phyloP scores from a whole-genome alignment of 805 yeast species.

The Starmerella powellii region DNA sequence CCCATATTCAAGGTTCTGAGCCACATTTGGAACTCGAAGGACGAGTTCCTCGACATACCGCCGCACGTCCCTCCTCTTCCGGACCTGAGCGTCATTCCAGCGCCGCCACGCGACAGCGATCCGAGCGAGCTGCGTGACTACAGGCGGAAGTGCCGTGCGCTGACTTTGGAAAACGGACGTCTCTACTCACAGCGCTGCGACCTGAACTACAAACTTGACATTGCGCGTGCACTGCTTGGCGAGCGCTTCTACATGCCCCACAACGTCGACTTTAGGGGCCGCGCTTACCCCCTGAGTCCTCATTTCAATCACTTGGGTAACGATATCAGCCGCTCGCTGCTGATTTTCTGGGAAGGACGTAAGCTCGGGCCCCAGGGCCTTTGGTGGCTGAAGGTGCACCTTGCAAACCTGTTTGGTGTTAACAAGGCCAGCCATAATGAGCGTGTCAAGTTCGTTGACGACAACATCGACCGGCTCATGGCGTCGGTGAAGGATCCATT shows the following conservation, averaged over 20 bases:
- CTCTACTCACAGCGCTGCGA: constrained; percentile 85
- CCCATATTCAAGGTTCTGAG: constrained; percentile 56
- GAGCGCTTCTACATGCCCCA: constrained; percentile 52
- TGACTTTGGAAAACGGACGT: constrained; percentile 50
- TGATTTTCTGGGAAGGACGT: constrained; percentile 49
- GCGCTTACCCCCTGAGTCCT: constrained; percentile 54
- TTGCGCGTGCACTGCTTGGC: constrained; percentile 80
- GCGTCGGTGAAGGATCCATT: constrained; percentile 41
- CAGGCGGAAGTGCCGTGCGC: constrained; percentile 46
- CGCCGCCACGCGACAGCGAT: constrained; percentile 55
- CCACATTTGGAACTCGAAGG: constrained; percentile 78
- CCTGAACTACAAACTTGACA: constrained; percentile 82
- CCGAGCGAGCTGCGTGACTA: constrained; percentile 61
- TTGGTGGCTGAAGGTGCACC: constrained; percentile 49
- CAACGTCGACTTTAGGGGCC: constrained; percentile 51
- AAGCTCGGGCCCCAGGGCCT: constrained; percentile 42
- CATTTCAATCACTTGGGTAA: constrained; percentile 53
- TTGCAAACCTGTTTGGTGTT: constrained; percentile 48
- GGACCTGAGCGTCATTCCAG: constrained; percentile 39
- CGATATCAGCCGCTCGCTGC: constrained; percentile 46
- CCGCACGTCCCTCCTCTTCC: constrained; percentile 30
- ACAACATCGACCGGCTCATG: constrained; percentile 34
- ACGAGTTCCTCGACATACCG: constrained; percentile 63
- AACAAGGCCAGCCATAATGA: constrained; percentile 44
- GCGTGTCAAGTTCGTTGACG: constrained; percentile 39